Evolutionary conservation across 176 grass and related monocot species (phyloP), one percentile per base, ranked within the genome.

Genomic region (Poa pratensis): DNA sequence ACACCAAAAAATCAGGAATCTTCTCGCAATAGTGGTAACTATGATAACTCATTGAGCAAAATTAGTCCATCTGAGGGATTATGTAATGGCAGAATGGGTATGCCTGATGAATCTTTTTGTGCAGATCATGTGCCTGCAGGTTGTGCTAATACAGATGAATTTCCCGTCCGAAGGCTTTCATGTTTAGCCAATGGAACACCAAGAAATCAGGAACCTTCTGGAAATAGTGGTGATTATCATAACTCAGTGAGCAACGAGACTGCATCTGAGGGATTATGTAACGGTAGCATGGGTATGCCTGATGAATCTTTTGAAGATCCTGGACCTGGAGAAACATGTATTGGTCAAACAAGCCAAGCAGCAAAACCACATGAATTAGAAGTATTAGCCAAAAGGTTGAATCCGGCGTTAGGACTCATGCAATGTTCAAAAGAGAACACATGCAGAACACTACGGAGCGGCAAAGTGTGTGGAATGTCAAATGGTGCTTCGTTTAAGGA

Each of bases 391-490:
- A 46, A 85, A 71, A 18, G 23, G 34, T 63, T 78, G 53, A 54
- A 9, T 73, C 6, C 32, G 20, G 73, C 19, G 19, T 35, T 15
- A 73, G 73, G 53, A 54, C 45, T 49, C 82, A 3, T 22, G 68
- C 12, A 6, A 52, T 54, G 30, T 50, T 77, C 62, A 53, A 64
- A 84, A 55, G 68, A 48, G 0, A 84, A 10, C 74, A 57, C 59
- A 80, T 27, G 30, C 49, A 89, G 60, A n/a, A 54, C 5, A 78
- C 81, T 90, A 53, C 63, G 79, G 16, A 90, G 48, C 43, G 83
- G 88, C 30, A 90, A 64, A 66, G 73, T 78, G 32, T 34, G 63
- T 19, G 34, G 35, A 72, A 28, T 70, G 14, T 39, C 73, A 86
- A 77, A 15, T 72, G 11, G 14, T 72, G 64, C 19, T 73, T 52